These are phyloP conservation scores for Lindgomyces ingoldianus DNA, from an alignment of 495 filamentous ascomycete genomes.

Conservation along the genomic window DNA sequence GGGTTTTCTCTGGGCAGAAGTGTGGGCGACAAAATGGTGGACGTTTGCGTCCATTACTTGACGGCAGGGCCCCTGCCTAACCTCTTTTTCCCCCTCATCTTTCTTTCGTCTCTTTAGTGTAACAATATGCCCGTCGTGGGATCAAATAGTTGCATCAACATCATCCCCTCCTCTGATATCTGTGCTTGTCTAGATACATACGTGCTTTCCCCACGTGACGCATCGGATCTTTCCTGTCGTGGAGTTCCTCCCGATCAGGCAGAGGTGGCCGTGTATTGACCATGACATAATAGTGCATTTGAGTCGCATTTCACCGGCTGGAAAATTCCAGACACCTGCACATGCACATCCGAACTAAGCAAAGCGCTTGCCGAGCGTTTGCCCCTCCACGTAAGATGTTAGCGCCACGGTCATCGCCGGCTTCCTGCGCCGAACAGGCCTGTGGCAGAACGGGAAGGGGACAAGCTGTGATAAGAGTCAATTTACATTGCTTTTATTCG, in stretches of 20 bases:
- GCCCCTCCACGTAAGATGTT: slow-evolving; percentile 22
- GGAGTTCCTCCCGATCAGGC: no score
- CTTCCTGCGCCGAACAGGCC: not conserved
- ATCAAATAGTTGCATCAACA: not conserved
- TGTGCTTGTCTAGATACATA: not conserved
- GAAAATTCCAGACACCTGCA: not conserved
- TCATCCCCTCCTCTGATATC: not conserved
- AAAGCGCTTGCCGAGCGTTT: slow-evolving; percentile 7
- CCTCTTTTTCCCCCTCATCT: not conserved
- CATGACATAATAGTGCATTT: not conserved
- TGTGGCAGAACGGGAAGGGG: not conserved
- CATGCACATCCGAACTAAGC: slow-evolving; percentile 6
- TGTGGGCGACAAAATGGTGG: not conserved
- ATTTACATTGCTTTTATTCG: slow-evolving; percentile 17
- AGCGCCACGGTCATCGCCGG: slow-evolving; percentile 23
- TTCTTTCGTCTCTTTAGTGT: not conserved
- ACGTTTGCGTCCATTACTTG: not conserved
- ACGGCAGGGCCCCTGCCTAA: not conserved
- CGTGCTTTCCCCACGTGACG: not conserved
- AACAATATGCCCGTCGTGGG: not conserved
- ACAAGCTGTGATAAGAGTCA: slow-evolving; percentile 26
- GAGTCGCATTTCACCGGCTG: not conserved
- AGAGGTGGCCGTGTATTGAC: not conserved
- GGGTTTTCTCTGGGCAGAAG: not conserved
- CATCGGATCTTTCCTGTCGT: not conserved